phyloP scores from a whole-genome alignment of 805 yeast species.

The Metschnikowia kofuensis region DNA sequence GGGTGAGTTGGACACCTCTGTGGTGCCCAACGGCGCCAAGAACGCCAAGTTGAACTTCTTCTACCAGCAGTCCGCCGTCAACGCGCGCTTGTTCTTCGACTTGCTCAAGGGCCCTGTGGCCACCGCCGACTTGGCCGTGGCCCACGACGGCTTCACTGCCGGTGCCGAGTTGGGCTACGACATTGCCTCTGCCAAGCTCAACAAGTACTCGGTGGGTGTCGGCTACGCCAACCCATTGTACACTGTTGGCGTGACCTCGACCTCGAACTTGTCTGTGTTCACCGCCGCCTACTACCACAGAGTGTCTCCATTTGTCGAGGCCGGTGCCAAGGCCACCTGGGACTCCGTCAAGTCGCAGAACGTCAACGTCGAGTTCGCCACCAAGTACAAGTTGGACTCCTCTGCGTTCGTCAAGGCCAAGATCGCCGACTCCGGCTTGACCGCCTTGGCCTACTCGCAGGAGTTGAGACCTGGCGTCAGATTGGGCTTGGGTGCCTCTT shows the following conservation, averaged over 20 bases:
- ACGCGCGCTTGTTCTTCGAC: slow-evolving; percentile 93
- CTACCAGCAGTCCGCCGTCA: slow-evolving; percentile 89
- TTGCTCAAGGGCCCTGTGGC: slow-evolving; percentile 93
- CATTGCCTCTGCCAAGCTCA: slow-evolving; percentile 85
- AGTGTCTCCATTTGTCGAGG: slow-evolving; percentile 87
- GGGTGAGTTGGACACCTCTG: slow-evolving; percentile 84
- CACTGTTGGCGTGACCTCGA: slow-evolving; percentile 80
- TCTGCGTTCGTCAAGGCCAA: slow-evolving; percentile 93
- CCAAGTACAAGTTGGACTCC: slow-evolving; percentile 87
- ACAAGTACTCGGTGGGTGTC: slow-evolving; percentile 89
- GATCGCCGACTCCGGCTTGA: slow-evolving; percentile 92
- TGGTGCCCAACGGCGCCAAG: slow-evolving; percentile 81
- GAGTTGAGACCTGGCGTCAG: slow-evolving; percentile 93
- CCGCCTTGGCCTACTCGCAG: slow-evolving; percentile 93
- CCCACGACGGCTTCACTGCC: slow-evolving; percentile 94
- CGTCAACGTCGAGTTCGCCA: slow-evolving; percentile 92
- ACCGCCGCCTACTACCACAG: slow-evolving; percentile 97
- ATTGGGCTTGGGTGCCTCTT: slow-evolving; percentile 94
- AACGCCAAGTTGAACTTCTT: slow-evolving; percentile 85
- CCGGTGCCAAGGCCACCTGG: slow-evolving; percentile 97
- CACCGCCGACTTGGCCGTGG: slow-evolving; percentile 90
- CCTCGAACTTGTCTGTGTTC: slow-evolving; percentile 83
- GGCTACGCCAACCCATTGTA: slow-evolving; percentile 90
- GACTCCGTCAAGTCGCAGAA: slow-evolving; percentile 79
- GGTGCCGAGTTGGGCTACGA: slow-evolving; percentile 98